Percentiles rank a stretch among this genome's conserved stretches.
Evolutionary conservation across 2,329 filamentous ascomycete genomes (phyloP).

Genomic region (Coniella vitis): DNA sequence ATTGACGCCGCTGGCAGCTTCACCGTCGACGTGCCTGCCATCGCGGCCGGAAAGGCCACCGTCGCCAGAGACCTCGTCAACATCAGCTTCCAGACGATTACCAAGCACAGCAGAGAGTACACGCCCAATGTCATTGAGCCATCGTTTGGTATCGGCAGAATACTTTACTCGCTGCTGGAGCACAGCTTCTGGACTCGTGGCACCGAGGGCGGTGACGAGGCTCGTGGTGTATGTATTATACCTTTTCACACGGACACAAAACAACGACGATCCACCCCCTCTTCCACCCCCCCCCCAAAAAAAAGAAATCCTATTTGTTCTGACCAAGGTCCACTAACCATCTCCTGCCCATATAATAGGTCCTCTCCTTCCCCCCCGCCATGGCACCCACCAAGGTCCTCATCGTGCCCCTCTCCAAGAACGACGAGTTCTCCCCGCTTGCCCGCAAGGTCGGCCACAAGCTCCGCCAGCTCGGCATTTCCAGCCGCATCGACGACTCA

Average conservation of each 20-base stretch:
- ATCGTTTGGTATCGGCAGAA: conserved; percentile 93
- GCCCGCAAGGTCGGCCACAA: conserved; percentile 66
- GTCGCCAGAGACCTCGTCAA: conserved; percentile 71
- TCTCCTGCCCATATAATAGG: conserved; percentile 39
- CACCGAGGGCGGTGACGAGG: conserved; percentile 65
- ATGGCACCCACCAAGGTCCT: conserved; percentile 95
- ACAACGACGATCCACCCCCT: neutral
- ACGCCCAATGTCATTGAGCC: conserved; percentile 96
- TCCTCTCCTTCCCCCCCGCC: conserved; percentile 48
- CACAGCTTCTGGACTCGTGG: conserved; percentile 89
- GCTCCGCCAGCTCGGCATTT: conserved; percentile 69
- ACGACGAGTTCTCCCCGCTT: conserved; percentile 73
- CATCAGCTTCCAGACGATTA: conserved; percentile 76
- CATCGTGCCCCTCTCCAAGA: conserved; percentile 79
- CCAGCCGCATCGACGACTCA: conserved; percentile 83
- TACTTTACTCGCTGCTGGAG: conserved; percentile 88
- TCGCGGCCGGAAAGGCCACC: conserved; percentile 67
- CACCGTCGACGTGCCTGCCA: conserved; percentile 62
- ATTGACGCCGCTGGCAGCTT: conserved; percentile 70
- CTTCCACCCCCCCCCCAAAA: no score
- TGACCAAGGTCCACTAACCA: neutral
- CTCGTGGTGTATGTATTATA: conserved; percentile 72
- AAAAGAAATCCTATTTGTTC: no score
- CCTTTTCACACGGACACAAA: no score
- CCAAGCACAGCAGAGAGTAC: conserved; percentile 82